Conservation (phyloP, 2,329 filamentous ascomycete species). For the Phoma sp. region DNA sequence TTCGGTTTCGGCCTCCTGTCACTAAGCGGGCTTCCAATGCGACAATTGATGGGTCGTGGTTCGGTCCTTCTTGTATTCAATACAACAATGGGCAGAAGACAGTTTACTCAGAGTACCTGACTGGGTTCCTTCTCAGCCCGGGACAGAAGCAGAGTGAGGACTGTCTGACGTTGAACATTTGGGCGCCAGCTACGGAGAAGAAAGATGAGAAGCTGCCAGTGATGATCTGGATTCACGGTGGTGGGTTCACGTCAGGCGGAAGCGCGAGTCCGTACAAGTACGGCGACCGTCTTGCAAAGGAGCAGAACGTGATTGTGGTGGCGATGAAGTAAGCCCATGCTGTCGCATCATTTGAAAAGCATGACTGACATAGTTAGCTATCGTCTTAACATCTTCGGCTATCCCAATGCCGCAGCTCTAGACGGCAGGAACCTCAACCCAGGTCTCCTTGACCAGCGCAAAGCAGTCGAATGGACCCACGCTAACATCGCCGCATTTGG, state of each 20-base stretch:
- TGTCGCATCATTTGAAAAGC: background rate
- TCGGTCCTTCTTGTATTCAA: background rate
- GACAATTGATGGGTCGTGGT: constrained; percentile 1
- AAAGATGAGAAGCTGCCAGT: constrained; percentile 37
- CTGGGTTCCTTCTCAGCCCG: background rate
- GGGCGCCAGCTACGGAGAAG: constrained; percentile 27
- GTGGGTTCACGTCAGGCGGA: constrained; percentile 51
- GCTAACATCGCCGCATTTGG: constrained; percentile 46
- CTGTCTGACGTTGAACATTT: constrained; percentile 48
- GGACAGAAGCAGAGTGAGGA: constrained; percentile 33
- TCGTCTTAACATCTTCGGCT: constrained; percentile 46
- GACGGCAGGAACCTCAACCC: constrained; percentile 33
- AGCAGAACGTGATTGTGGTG: constrained; percentile 29
- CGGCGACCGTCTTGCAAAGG: constrained; percentile 10
- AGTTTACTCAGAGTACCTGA: background rate
- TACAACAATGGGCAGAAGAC: constrained; percentile 3
- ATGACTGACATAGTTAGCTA: constrained; percentile 8
- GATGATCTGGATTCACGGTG: constrained; percentile 36
- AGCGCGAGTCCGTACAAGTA: constrained; percentile 47
- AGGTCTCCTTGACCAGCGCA: constrained; percentile 45
- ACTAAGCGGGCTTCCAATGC: background rate
- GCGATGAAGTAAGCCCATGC: background rate
- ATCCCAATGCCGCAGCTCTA: constrained; percentile 35
- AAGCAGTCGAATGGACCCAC: constrained; percentile 46
- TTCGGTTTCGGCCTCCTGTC: constrained; percentile 1